Conservation (phyloP, 177 flowering plant genomes). For the Tripterygium wilfordii region DNA sequence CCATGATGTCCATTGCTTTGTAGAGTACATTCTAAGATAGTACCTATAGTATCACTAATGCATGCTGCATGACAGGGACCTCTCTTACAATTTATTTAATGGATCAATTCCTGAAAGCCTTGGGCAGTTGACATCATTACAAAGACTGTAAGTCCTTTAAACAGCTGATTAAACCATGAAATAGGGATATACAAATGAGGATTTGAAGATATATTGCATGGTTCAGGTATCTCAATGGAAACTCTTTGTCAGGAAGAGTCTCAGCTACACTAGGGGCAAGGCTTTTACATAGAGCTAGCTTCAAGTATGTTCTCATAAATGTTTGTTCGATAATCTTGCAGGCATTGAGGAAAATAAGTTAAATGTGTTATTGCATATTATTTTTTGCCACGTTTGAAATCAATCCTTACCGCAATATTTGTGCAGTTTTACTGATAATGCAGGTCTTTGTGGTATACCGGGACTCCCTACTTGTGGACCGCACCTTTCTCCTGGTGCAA, state of each 20-base stretch:
- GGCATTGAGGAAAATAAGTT: neutral
- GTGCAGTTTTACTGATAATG: conserved; percentile 85
- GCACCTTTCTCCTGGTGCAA: conserved; percentile 70
- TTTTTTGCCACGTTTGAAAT: neutral
- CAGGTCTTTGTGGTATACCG: conserved; percentile 97
- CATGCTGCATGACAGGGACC: conserved; percentile 77
- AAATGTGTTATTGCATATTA: no score
- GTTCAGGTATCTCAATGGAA: conserved; percentile 88
- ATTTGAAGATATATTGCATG: conserved; percentile 13
- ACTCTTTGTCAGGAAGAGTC: conserved; percentile 78
- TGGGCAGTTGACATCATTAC: conserved; percentile 67
- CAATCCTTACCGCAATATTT: conserved; percentile 10
- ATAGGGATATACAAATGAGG: neutral
- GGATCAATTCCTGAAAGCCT: conserved; percentile 94
- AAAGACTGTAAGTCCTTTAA: conserved; percentile 57
- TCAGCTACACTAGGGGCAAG: conserved; percentile 82
- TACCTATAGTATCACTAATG: no score
- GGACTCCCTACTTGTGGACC: conserved; percentile 84
- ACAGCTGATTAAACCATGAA: conserved; percentile 1
- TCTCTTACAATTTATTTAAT: conserved; percentile 81
- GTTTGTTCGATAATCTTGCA: neutral
- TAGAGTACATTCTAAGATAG: no score
- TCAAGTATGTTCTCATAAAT: conserved; percentile 59
- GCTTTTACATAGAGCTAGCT: conserved; percentile 94
- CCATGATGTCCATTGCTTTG: no score